Conservation (phyloP, 2,329 filamentous ascomycete genomes). For the Pseudogymnoascus verrucosus region DNA sequence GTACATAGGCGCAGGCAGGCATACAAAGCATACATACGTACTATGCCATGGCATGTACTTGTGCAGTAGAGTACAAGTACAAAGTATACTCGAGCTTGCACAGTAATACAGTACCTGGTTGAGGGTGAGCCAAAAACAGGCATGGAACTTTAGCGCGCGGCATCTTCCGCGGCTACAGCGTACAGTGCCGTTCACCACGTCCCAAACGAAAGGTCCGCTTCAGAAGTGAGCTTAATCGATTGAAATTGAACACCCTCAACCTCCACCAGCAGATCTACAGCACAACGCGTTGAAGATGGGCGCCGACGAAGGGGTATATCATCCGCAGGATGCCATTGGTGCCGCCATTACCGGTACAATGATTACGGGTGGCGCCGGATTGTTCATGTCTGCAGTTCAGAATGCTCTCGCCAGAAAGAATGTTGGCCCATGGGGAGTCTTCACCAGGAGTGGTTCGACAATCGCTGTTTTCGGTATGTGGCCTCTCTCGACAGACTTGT, state of each 20-base stretch:
- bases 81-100: neutral
- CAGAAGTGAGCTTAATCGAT: slow-evolving; percentile 6
- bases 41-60: neutral
- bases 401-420: slow-evolving; percentile 82
- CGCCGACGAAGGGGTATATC: slow-evolving; percentile 47
- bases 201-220: neutral
- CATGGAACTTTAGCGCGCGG: slow-evolving; percentile 1
- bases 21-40: neutral
- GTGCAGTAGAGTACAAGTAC: neutral
- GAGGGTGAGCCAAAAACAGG: neutral
- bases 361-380: slow-evolving; percentile 58
- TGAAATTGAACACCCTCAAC: neutral
- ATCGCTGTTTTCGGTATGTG: slow-evolving; percentile 58
- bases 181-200: neutral
- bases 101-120: neutral
- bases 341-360: slow-evolving; percentile 56
- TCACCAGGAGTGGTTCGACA: slow-evolving; percentile 69
- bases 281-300: slow-evolving; percentile 33
- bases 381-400: slow-evolving; percentile 69
- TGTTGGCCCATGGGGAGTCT: slow-evolving; percentile 69
- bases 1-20: neutral
- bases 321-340: slow-evolving; percentile 67
- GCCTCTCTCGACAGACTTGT: slow-evolving; percentile 9
- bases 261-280: slow-evolving; percentile 1
- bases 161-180: slow-evolving; percentile 7